These are phyloP conservation scores for Mortierella sp. DNA, from an alignment of 371 early-diverging fungal species.

Conservation along the genomic window DNA sequence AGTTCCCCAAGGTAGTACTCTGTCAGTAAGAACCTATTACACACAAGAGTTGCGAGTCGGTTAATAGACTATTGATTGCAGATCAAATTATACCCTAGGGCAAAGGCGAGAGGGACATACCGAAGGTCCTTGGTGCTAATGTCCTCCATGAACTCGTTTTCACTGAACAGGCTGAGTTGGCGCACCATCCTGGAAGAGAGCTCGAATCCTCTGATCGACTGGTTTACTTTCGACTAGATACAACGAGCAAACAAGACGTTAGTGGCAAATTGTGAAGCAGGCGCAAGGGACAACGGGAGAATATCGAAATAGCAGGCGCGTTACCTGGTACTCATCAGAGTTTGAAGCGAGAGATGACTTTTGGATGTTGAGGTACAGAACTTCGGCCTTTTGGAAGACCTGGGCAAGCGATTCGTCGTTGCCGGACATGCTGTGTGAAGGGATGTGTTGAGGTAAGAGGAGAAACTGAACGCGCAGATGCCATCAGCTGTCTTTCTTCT, in stretches of 20 bases:
- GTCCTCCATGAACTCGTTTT: conserved; percentile 91
- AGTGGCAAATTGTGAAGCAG: background rate
- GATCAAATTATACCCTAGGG: background rate
- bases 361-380: conserved; percentile 44
- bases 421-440: conserved; percentile 27
- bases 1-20: conserved; percentile 86
- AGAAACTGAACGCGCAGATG: background rate
- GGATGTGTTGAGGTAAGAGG: background rate
- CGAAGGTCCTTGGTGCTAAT: conserved; percentile 85
- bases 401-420: conserved; percentile 46
- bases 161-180: conserved; percentile 82
- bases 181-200: conserved; percentile 68
- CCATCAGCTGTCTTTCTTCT: background rate
- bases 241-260: background rate
- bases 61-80: background rate
- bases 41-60: background rate
- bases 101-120: conserved; percentile 33
- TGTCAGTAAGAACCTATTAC: conserved; percentile 75
- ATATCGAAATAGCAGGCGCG: background rate
- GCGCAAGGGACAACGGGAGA: background rate
- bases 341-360: conserved; percentile 41
- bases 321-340: conserved; percentile 56
- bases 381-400: conserved; percentile 49
- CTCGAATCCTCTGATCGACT: conserved; percentile 61
- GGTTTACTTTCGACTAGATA: conserved; percentile 64